Evolutionary conservation across 225 moss, liverwort and hornwort genomes (phyloP).

Genomic region (Rhytidiadelphus loreus): DNA sequence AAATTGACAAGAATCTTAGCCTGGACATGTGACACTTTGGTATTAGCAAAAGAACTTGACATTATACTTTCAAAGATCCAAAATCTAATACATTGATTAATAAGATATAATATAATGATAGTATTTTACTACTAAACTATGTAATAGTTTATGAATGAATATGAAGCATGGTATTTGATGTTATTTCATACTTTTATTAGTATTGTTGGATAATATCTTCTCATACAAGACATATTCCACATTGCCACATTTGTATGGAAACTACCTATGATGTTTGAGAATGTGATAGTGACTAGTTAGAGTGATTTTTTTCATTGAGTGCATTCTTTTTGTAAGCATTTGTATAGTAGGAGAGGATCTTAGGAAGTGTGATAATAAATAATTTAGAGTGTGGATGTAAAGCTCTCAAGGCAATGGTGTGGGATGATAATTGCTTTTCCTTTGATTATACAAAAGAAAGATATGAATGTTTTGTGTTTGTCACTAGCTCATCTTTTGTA

Average conservation of each 20-base stretch:
- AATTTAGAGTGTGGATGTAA: neutral
- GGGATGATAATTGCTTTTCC: neutral
- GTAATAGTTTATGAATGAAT: neutral
- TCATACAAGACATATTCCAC: neutral
- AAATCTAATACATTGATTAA: neutral
- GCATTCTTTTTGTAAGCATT: neutral
- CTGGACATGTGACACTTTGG: neutral
- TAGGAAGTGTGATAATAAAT: neutral
- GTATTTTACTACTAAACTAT: neutral
- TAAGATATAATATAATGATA: neutral
- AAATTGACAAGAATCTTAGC: neutral
- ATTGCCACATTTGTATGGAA: neutral
- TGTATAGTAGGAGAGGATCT: fast-evolving
- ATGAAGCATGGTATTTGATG: neutral
- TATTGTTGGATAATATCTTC: neutral
- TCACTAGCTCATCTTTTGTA: neutral
- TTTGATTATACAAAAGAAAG: neutral
- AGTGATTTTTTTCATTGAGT: neutral
- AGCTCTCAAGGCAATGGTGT: neutral
- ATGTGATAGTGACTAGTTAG: neutral
- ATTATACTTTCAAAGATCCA: no score
- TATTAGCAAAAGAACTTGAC: neutral
- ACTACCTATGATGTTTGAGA: neutral
- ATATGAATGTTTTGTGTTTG: neutral
- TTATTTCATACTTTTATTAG: neutral